Percentiles rank a stretch among this genome's conserved stretches.
phyloP scores from a whole-genome alignment of 2,329 filamentous ascomycete genomes.

The Pseudocercospora fijiensis region DNA sequence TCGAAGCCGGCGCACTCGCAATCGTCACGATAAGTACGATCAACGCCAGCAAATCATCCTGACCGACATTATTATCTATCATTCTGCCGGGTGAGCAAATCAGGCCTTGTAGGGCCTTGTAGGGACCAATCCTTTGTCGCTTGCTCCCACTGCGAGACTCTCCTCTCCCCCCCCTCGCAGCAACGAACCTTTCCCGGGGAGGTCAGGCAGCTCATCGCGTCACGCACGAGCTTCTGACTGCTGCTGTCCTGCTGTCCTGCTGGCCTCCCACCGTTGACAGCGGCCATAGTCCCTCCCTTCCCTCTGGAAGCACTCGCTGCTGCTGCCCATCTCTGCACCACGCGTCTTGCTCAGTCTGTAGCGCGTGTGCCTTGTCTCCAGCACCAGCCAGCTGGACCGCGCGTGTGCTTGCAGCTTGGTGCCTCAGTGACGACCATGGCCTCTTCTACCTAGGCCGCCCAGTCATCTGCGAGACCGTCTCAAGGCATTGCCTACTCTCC shows the following conservation, averaged over 20 bases:
- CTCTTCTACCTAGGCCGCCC: slow-evolving; percentile 17
- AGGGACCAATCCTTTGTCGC: neutral
- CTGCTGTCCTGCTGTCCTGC: slow-evolving; percentile 8
- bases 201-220: slow-evolving; percentile 11
- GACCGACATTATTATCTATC: neutral
- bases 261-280: slow-evolving; percentile 11
- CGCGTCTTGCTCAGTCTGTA: neutral
- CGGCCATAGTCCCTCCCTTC: neutral
- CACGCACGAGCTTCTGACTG: slow-evolving; percentile 18
- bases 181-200: neutral
- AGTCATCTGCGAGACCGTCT: slow-evolving; percentile 21
- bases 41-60: neutral
- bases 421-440: slow-evolving; percentile 25
- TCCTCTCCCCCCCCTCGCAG: too few relatives aligned
- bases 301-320: neutral
- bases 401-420: slow-evolving; percentile 25
- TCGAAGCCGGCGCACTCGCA: neutral
- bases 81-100: neutral
- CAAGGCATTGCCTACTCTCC: slow-evolving; percentile 4
- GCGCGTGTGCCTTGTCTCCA: slow-evolving; percentile 13
- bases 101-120: neutral
- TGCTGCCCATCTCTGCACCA: neutral
- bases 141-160: neutral
- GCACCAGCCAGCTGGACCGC: slow-evolving; percentile 19
- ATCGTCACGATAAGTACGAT: neutral